Base-by-base conservation (phyloP, 2,329 filamentous ascomycete genomes). In the Tolypocladium album region DNA sequence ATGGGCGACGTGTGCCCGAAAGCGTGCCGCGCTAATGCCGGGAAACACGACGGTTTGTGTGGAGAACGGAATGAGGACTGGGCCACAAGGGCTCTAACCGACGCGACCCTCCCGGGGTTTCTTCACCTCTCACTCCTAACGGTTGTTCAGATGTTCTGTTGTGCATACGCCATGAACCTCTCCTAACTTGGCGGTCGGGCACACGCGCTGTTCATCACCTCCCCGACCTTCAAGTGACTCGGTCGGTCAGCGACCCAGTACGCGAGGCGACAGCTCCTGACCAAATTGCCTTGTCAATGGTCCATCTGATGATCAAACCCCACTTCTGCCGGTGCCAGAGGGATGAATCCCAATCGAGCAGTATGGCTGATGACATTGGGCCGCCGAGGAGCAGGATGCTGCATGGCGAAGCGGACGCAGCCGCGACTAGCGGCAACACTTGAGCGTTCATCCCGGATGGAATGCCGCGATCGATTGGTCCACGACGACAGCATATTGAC, bases 391-490 rank as follows among this genome's bases (percentile, higher is more conserved):
- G 40, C 22, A 22, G 27, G 15, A 59, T 31, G 6, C 34, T 53
- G 45, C 43, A 52, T 24, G 45, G 7, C 17, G 24, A n/a, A n/a
- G 42, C 38, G 24, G 55, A 43, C 24, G 24, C 55, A 56, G 55
- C 55, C 55, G 55, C 55, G 55, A 22, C 55, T 43, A 56, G 55
- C 38, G 40, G 55, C 38, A 12, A n/a, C 39, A 56, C 17, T 43
- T 22, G 24, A 40, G 24, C 39, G 4, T 43, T 34, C 9, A 34
- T 9, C 39, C 55, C 40, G 55, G 55, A 40, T 31, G 17, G 39
- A n/a, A 40, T n/a, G 39, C 38, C 34, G 31, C 38, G 39, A 47
- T 56, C 58, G 52, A 59, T 59, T 59, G 58, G 58, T 56, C 58
- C 58, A 59, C 53, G 52, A 45, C 15, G 39, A 43, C 56, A 9